Conservation (phyloP, 2,329 filamentous ascomycete genomes). For the Zymoseptoria tritici region DNA sequence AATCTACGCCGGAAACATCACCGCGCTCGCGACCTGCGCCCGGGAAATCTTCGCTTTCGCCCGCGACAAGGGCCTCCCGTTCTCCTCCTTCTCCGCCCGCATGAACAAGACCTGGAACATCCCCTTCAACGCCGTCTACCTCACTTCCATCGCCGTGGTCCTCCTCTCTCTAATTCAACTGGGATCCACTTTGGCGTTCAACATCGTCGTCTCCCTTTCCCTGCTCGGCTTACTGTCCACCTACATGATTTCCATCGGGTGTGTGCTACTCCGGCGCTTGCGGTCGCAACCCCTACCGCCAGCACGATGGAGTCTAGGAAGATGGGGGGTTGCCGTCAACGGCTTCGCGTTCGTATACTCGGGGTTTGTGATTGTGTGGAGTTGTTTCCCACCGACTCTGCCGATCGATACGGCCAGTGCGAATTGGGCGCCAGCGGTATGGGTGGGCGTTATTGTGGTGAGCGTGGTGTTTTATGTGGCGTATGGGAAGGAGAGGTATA, state of each 20-base stretch:
- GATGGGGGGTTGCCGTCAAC: slow-evolving; percentile 22
- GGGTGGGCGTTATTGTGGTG: slow-evolving; percentile 22
- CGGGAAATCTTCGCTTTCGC: slow-evolving; percentile 39
- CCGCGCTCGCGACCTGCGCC: slow-evolving; percentile 36
- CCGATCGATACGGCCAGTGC: slow-evolving; percentile 18
- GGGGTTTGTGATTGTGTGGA: slow-evolving; percentile 25
- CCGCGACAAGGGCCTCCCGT: slow-evolving; percentile 33
- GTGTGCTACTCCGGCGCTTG: slow-evolving; percentile 21
- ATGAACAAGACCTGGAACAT: slow-evolving; percentile 26
- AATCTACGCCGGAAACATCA: slow-evolving; percentile 21
- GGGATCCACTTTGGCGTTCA: slow-evolving; percentile 31
- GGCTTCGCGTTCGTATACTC: slow-evolving; percentile 24
- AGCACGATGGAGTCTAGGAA: slow-evolving; percentile 23
- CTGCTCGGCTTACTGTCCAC: slow-evolving; percentile 30
- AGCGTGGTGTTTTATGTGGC: slow-evolving; percentile 20
- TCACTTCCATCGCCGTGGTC: slow-evolving; percentile 25
- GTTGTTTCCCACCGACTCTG: slow-evolving; percentile 25
- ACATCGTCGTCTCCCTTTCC: slow-evolving; percentile 31
- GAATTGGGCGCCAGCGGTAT: slow-evolving; percentile 28
- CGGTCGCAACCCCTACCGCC: slow-evolving; percentile 19
- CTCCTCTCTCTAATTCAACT: slow-evolving; percentile 31
- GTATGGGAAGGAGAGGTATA: slow-evolving; percentile 24
- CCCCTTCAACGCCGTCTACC: slow-evolving; percentile 31
- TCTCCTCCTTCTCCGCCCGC: slow-evolving; percentile 23
- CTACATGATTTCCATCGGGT: slow-evolving; percentile 33